Conservation (phyloP, 225 moss, liverwort and hornwort genomes). For the Pseudisothecium myosuroides region DNA sequence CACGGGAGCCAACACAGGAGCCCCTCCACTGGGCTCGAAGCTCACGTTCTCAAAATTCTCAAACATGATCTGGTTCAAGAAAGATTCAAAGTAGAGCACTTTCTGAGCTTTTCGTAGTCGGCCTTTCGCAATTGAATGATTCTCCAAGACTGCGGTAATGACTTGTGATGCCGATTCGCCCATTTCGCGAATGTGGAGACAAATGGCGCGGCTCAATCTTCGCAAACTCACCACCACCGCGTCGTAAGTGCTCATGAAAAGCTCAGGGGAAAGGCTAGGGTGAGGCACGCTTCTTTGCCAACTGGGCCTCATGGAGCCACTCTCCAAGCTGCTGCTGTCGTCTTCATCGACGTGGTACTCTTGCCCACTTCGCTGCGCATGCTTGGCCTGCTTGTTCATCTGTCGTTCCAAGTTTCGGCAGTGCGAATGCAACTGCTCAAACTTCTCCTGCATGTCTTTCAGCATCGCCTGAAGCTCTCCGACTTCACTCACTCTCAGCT, state of each 20-base stretch:
- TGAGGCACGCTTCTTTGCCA: constrained; percentile 6
- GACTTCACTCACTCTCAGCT: constrained; percentile 15
- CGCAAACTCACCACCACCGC: constrained; percentile 2
- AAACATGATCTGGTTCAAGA: constrained; percentile 46
- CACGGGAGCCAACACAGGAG: constrained; percentile 11
- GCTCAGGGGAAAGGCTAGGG: constrained; percentile 20
- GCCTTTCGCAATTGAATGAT: constrained; percentile 16
- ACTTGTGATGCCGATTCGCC: constrained; percentile 39
- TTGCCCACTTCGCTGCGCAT: neutral
- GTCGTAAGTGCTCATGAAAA: constrained; percentile 22
- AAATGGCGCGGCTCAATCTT: constrained; percentile 23
- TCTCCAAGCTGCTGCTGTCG: constrained; percentile 38
- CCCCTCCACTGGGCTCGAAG: constrained; percentile 39
- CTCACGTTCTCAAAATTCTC: constrained; percentile 47
- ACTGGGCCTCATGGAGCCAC: neutral
- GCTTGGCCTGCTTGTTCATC: constrained; percentile 11
- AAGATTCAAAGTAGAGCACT: constrained; percentile 36
- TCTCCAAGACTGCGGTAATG: constrained; percentile 31
- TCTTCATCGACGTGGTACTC: constrained; percentile 25
- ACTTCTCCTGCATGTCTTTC: constrained; percentile 25
- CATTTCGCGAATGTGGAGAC: constrained; percentile 30
- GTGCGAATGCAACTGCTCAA: constrained; percentile 25
- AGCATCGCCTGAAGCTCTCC: constrained; percentile 15
- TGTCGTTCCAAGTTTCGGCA: constrained; percentile 35
- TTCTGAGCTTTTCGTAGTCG: constrained; percentile 28